Evolutionary conservation across 2,329 filamentous ascomycete species (phyloP).

Genomic region (Nothophoma quercina): DNA sequence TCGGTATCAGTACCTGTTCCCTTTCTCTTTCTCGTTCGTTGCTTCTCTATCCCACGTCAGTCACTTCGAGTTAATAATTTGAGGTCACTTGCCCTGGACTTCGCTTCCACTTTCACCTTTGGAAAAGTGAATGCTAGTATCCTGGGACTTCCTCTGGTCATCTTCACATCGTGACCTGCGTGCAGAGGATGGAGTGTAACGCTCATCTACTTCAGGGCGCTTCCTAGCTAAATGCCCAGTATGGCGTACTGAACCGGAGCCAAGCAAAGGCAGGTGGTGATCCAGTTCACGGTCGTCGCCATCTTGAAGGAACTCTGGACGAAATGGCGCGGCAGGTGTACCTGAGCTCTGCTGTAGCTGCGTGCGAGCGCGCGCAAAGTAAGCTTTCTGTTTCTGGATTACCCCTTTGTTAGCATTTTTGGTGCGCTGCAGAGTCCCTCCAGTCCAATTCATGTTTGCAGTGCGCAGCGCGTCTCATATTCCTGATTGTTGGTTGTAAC

Average conservation of each 20-base stretch:
- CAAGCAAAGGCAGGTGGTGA: conserved; percentile 13
- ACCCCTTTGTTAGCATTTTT: conserved; percentile 47
- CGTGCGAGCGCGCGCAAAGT: conserved; percentile 54
- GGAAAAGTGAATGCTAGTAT: background rate
- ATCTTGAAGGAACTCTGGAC: conserved; percentile 31
- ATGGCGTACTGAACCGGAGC: conserved; percentile 20
- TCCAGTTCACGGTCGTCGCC: conserved; percentile 16
- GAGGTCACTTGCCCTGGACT: background rate
- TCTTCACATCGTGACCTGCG: background rate
- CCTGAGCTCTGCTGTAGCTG: conserved; percentile 34
- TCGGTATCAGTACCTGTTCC: conserved; percentile 20
- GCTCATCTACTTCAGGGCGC: background rate
- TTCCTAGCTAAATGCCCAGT: conserved; percentile 14
- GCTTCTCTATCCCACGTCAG: conserved; percentile 2
- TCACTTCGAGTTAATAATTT: background rate
- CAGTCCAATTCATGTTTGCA: conserved; percentile 58
- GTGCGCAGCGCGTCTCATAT: background rate
- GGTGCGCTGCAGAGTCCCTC: conserved; percentile 52
- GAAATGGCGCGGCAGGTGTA: conserved; percentile 28
- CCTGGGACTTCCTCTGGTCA: background rate
- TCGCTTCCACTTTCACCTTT: background rate
- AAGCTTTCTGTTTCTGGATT: conserved; percentile 54
- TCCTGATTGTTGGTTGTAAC: background rate
- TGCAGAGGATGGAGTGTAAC: background rate
- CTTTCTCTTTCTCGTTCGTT: conserved; percentile 10